phyloP scores from a whole-genome alignment of 306 rosid genomes.

The Rosa lucieae region DNA sequence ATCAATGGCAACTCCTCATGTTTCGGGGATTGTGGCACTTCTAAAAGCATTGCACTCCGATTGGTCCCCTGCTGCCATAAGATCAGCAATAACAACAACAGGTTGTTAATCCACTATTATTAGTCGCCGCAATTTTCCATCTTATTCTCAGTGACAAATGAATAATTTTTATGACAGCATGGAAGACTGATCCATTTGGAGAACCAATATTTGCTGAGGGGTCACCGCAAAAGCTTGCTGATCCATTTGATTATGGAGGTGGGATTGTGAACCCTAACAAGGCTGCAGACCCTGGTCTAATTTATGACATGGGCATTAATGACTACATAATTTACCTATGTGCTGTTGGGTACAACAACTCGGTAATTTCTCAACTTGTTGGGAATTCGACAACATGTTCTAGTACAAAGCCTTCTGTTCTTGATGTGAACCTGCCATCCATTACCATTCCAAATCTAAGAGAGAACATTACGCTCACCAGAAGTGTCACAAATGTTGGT shows the following conservation, averaged over 20 bases:
- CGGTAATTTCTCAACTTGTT: neutral
- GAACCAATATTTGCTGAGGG: slow-evolving; percentile 46
- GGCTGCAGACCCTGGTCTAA: slow-evolving; percentile 48
- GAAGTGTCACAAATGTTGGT: slow-evolving; percentile 50
- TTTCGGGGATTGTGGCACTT: slow-evolving; percentile 37
- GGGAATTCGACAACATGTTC: neutral
- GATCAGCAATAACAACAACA: slow-evolving; percentile 37
- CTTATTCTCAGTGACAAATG: neutral
- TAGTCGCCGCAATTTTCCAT: neutral
- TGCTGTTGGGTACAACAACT: slow-evolving; percentile 22
- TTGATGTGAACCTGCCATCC: slow-evolving; percentile 1
- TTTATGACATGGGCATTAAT: slow-evolving; percentile 37
- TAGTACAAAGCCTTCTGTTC: neutral
- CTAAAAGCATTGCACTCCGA: slow-evolving; percentile 27
- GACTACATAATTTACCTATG: slow-evolving; percentile 45
- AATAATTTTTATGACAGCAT: slow-evolving; percentile 30
- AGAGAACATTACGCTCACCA: slow-evolving; percentile 26
- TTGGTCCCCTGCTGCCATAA: slow-evolving; percentile 41
- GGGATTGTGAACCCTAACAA: slow-evolving; percentile 41
- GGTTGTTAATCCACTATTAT: slow-evolving; percentile 12
- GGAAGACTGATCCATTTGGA: slow-evolving; percentile 46
- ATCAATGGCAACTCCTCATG: slow-evolving; percentile 39
- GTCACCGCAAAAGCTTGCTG: slow-evolving; percentile 34
- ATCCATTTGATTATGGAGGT: slow-evolving; percentile 49
- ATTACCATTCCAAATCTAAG: slow-evolving; percentile 32